Evolutionary conservation across 306 rosid genomes (phyloP).

Genomic region (Arachis stenosperma): DNA sequence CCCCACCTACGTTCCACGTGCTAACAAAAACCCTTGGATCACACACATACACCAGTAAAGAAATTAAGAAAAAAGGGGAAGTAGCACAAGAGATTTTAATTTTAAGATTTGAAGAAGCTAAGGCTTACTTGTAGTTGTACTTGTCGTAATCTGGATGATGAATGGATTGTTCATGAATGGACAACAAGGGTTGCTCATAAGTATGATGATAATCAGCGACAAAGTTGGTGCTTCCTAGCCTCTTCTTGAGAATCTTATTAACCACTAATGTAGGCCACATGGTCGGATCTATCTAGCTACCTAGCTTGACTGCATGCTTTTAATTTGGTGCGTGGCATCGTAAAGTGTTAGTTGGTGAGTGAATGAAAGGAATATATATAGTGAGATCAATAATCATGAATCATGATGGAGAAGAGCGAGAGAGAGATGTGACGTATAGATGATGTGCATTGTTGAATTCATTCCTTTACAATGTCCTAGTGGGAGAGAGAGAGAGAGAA

Average conservation of each 20-base stretch:
- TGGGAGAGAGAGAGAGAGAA: too few species aligned
- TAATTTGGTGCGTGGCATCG: neutral
- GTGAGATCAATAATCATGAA: conserved; percentile 5
- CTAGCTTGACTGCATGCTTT: conserved; percentile 28
- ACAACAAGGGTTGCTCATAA: conserved; percentile 43
- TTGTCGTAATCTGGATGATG: conserved; percentile 31
- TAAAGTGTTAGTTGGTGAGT: neutral
- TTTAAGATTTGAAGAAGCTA: neutral
- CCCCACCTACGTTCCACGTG: conserved; percentile 94
- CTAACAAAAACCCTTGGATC: conserved; percentile 67
- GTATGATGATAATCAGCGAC: conserved; percentile 64
- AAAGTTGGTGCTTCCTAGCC: conserved; percentile 74
- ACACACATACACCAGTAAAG: conserved; percentile 16
- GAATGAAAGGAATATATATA: conserved; percentile 45
- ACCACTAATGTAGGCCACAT: conserved; percentile 94
- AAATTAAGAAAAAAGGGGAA: conserved; percentile 10
- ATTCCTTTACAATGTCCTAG: too few species aligned
- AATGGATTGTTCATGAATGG: conserved; percentile 36
- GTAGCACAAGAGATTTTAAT: conserved; percentile 4
- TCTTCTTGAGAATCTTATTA: conserved; percentile 71
- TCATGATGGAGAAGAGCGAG: conserved; percentile 39
- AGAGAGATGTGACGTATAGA: conserved; percentile 44
- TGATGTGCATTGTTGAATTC: conserved; percentile 27
- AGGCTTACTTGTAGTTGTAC: conserved; percentile 55
- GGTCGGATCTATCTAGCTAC: neutral